phyloP scores from a whole-genome alignment of 192 early-diverging fungal genomes.

The Rhizophagus prolifer region DNA sequence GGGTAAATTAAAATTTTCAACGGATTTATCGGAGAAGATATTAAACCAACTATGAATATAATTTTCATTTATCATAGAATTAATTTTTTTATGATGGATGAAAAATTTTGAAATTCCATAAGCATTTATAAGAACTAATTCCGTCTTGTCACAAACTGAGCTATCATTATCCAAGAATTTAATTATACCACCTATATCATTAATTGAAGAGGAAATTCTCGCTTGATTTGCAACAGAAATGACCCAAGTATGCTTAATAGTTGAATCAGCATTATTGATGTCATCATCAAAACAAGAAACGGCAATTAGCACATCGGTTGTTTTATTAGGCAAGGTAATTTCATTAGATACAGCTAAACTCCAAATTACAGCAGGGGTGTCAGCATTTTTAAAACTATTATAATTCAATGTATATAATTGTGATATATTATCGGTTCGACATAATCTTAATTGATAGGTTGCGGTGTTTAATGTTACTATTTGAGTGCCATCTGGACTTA shows the following conservation, averaged over 20 bases:
- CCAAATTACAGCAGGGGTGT: no score
- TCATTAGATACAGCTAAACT: no score
- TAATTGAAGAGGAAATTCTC: not conserved
- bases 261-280: not conserved
- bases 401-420: no score
- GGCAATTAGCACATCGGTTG: no score
- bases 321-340: no score
- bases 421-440: no score
- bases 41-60: no score
- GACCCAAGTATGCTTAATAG: not conserved
- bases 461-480: no score
- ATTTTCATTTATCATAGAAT: not conserved
- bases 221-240: not conserved
- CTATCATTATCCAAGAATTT: not conserved
- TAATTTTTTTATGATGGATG: not conserved
- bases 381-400: no score
- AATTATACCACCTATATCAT: not conserved
- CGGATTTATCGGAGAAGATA: not conserved
- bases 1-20: not conserved
- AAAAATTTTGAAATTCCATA: not conserved
- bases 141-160: not conserved
- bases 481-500: no score
- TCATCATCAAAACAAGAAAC: not conserved
- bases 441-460: no score
- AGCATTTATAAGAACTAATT: not conserved